Base-by-base conservation (phyloP, 1,284 basidiomycete species). In the Marasmius tenuissimus region DNA sequence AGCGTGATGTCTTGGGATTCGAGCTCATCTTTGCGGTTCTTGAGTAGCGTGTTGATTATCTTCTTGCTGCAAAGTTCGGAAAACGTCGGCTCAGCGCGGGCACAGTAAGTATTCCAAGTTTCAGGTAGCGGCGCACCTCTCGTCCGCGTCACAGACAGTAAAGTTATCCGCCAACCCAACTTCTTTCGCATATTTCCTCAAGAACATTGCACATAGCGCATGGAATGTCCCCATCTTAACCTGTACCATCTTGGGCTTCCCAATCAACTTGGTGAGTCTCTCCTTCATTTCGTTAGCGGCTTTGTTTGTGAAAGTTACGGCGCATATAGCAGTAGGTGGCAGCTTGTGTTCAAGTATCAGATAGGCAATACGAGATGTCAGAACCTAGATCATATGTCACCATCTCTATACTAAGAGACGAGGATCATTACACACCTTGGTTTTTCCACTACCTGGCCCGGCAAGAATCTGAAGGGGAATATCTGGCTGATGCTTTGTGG, bases 221-320 rank as follows among this genome's bases (percentile, higher is more conserved):
- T 96, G 94, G 67, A 96, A 96, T 0, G 93, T 96, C 14, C 92
- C 92, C 86, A 85, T 78, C 65, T 88, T 83, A 38, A 97, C 78
- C 56, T 83, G 77, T 16, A 80, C 77, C 0, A 89, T 90, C 7
- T 73, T 71, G 22, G 84, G 74, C 50, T 84, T 80, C 3, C 94
- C 94, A 33, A 97, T 82, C n/a, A 96, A 77, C 62, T 82, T 84
- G 22, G 76, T 74, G 34, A 97, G 76, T 2, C 95, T 82, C 65
- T 86, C 81, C 63, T 85, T 84, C 94, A 97, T 96, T 76, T 97
- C 94, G 65, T 87, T 89, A 1, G 94, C 93, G 3, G 94, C 93
- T 75, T 96, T 95, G 78, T 95, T 95, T 5, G 91, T 93, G 72
- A 93, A 93, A 0, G 92, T 93, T 2, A 94, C 91, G 1, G 91